A percentile compares a stretch with the other conserved stretches of the same genome.
Conservation (phyloP, 768 basidiomycete genomes). For the Suillus subalutaceus region DNA sequence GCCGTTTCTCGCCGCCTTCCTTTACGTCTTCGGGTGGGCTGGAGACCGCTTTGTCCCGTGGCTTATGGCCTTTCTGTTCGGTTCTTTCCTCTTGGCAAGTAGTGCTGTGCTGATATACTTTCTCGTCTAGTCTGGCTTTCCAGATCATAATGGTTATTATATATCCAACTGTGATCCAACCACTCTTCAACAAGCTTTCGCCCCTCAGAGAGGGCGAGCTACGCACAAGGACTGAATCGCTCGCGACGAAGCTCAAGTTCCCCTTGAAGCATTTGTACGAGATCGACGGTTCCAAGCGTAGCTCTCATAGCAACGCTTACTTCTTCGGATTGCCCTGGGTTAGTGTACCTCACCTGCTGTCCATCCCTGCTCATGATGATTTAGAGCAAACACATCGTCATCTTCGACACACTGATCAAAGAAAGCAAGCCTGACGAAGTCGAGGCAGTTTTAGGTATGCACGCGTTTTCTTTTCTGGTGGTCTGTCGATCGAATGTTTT, state of each 20-base stretch:
- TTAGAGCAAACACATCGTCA: slow-evolving; percentile 92
- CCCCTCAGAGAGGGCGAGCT: slow-evolving; percentile 80
- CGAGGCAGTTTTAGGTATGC: slow-evolving; percentile 84
- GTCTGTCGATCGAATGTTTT: neutral
- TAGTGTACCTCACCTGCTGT: slow-evolving; percentile 20
- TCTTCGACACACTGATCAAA: slow-evolving; percentile 96
- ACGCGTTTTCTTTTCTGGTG: neutral
- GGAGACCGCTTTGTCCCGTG: slow-evolving; percentile 92
- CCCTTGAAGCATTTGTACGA: slow-evolving; percentile 94
- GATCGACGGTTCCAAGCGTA: slow-evolving; percentile 96
- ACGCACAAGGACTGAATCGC: slow-evolving; percentile 70
- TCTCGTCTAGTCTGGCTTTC: slow-evolving; percentile 63
- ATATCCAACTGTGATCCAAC: slow-evolving; percentile 89
- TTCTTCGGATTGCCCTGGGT: slow-evolving; percentile 98
- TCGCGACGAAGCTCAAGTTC: slow-evolving; percentile 86
- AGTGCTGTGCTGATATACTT: slow-evolving; percentile 2
- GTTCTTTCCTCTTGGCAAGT: slow-evolving; percentile 12
- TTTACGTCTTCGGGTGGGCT: slow-evolving; percentile 91
- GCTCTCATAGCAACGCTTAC: slow-evolving; percentile 96
- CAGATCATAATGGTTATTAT: slow-evolving; percentile 83
- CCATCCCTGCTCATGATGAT: neutral
- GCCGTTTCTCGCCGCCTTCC: slow-evolving; percentile 86
- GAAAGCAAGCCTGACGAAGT: slow-evolving; percentile 90
- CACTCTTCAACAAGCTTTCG: slow-evolving; percentile 96
- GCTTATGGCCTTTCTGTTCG: slow-evolving; percentile 91